Percentiles rank a stretch among this genome's conserved stretches.
Evolutionary conservation across 108 stramenopile genomes (phyloP).

Genomic region (Skeletonema potamos): DNA sequence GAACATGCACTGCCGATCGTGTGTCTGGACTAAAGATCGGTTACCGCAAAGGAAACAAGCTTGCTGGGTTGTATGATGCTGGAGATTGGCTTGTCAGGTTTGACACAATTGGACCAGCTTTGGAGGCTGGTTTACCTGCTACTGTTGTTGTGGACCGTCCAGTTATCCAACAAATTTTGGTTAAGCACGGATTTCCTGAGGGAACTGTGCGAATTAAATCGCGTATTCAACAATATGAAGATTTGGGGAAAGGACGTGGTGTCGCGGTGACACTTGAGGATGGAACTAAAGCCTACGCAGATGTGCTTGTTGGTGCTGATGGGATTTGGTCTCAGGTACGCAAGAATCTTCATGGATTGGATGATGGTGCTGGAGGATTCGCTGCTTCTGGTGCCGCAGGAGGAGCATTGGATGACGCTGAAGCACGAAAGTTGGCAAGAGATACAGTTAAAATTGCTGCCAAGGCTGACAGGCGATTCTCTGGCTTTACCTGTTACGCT

Average conservation of each 20-base stretch:
- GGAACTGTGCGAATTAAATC: conserved; percentile 87
- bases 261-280: conserved; percentile 77
- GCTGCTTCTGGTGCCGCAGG: conserved; percentile 91
- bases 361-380: conserved; percentile 82
- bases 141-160: conserved; percentile 97
- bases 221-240: conserved; percentile 74
- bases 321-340: conserved; percentile 94
- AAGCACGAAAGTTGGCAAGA: conserved; percentile 77
- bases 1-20: conserved; percentile 89
- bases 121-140: conserved; percentile 88
- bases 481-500: conserved; percentile 91
- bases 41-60: conserved; percentile 81
- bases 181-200: conserved; percentile 86
- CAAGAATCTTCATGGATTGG: conserved; percentile 78
- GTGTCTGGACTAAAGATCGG: conserved; percentile 91
- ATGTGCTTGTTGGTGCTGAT: conserved; percentile 94
- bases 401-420: conserved; percentile 84
- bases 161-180: conserved; percentile 95
- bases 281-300: conserved; percentile 87
- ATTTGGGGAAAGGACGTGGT: conserved; percentile 74
- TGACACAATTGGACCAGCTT: conserved; percentile 91
- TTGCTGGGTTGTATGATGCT: conserved; percentile 78
- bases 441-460: conserved; percentile 77
- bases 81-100: conserved; percentile 95
- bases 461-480: conserved; percentile 79